A percentile compares a stretch with the other conserved stretches of the same genome.
phyloP scores from a whole-genome alignment of 371 early-diverging fungal genomes.

The Zancudomyces culisetae region DNA sequence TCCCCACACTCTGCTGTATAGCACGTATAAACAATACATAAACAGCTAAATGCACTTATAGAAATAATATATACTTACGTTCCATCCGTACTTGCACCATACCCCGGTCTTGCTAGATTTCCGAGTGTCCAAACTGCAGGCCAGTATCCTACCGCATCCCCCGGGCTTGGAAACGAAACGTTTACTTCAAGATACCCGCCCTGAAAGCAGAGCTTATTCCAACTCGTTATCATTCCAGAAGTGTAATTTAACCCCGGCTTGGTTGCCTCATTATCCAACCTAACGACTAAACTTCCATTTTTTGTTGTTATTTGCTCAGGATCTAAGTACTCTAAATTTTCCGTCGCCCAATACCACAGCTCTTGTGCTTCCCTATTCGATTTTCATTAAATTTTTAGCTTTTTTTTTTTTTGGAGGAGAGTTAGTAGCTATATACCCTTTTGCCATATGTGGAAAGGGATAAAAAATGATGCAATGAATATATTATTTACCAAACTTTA shows the following conservation, averaged over 20 bases:
- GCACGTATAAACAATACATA: no score
- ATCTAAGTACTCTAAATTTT: conserved; percentile 28
- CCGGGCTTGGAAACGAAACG: conserved; percentile 30
- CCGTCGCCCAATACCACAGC: conserved; percentile 30
- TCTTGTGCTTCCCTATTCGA: conserved; percentile 8
- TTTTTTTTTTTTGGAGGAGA: not conserved
- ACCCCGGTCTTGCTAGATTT: conserved; percentile 34
- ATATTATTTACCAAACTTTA: conserved; percentile 13
- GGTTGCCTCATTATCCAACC: conserved; percentile 19
- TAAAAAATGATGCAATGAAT: not conserved
- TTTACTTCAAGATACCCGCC: conserved; percentile 34
- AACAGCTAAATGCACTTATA: no score
- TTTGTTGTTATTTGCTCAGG: conserved; percentile 25
- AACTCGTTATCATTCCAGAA: conserved; percentile 34
- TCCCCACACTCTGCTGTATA: no score
- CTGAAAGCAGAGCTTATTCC: conserved; percentile 41
- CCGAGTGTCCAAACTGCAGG: conserved; percentile 37
- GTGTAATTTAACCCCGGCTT: conserved; percentile 25
- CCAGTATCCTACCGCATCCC: conserved; percentile 29
- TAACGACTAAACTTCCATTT: conserved; percentile 27
- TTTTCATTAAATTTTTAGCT: not conserved
- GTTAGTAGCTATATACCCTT: not conserved
- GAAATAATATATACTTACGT: conserved; percentile 9
- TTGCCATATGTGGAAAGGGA: not conserved
- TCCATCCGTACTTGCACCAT: conserved; percentile 34